phyloP scores from a whole-genome alignment of 345 rosid species.

The Aethionema arabicum region DNA sequence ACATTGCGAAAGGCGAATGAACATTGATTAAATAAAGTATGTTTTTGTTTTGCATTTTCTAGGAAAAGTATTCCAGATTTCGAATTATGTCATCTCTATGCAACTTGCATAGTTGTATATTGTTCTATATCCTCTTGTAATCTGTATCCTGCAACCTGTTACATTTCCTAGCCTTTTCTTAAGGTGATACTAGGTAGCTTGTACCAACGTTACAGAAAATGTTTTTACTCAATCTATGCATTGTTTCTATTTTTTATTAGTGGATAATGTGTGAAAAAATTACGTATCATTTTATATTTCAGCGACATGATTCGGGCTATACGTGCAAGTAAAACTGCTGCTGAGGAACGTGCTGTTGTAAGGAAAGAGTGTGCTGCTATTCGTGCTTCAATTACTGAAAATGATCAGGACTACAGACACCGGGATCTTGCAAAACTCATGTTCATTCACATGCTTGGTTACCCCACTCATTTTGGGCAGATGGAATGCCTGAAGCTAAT shows the following conservation, averaged over 20 bases:
- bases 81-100: slow-evolving; percentile 2
- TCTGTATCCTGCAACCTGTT: background rate
- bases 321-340: slow-evolving; percentile 98
- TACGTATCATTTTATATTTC: slow-evolving; percentile 24
- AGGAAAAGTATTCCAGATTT: background rate
- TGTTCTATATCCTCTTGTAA: background rate
- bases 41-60: background rate
- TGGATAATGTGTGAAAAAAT: background rate
- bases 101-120: background rate
- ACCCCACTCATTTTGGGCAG: slow-evolving; percentile 98
- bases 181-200: slow-evolving; percentile 8
- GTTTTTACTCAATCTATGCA: background rate
- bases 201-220: slow-evolving; percentile 1
- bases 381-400: slow-evolving; percentile 84
- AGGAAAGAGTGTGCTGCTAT: slow-evolving; percentile 96
- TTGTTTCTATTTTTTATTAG: slow-evolving; percentile 6
- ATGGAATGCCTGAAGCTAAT: slow-evolving; percentile 95
- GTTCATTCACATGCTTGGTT: slow-evolving; percentile 99
- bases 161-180: background rate
- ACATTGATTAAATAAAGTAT: background rate
- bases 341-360: slow-evolving; percentile 94
- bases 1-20: background rate
- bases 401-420: slow-evolving; percentile 85
- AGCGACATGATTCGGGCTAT: slow-evolving; percentile 98
- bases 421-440: slow-evolving; percentile 94